Conservation (phyloP, 257 asterid genomes). For the Primulina huaijiensis region DNA sequence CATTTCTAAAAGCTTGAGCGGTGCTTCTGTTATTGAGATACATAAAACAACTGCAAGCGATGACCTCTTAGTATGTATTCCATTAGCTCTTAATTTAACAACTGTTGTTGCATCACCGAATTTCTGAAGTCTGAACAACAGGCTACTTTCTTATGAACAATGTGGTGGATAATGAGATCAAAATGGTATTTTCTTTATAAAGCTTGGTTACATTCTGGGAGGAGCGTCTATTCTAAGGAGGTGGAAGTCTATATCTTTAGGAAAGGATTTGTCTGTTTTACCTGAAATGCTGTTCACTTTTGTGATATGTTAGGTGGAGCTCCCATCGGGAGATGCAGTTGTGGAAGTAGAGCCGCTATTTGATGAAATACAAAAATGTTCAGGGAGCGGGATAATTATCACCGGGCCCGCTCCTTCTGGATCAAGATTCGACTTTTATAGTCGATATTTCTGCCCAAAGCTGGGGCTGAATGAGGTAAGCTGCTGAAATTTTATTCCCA, state of each 20-base stretch:
- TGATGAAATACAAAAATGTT: conserved; percentile 42
- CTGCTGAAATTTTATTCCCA: conserved; percentile 2
- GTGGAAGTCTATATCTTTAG: not conserved
- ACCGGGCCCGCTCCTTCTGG: conserved; percentile 76
- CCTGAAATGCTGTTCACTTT: not conserved
- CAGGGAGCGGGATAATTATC: conserved; percentile 63
- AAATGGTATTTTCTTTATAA: not conserved
- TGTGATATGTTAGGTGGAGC: conserved; percentile 53
- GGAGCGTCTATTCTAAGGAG: not conserved
- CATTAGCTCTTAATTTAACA: conserved; percentile 4
- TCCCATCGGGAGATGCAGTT: conserved; percentile 68
- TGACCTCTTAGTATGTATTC: conserved; percentile 62
- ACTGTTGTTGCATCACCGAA: not conserved
- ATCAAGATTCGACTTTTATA: conserved; percentile 69
- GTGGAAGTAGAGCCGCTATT: conserved; percentile 50
- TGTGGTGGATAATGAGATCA: not conserved
- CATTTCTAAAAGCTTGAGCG: conserved; percentile 57
- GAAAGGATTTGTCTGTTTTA: not conserved
- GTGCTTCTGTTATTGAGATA: conserved; percentile 59
- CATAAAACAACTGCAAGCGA: conserved; percentile 43
- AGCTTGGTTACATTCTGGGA: not conserved
- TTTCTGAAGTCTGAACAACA: not conserved
- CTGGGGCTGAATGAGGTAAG: conserved; percentile 67
- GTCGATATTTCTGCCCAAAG: conserved; percentile 84
- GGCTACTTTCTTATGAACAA: not conserved